These are phyloP conservation scores for Fusarium zealandicum DNA, from an alignment of 2,329 filamentous ascomycete genomes.

Conservation along the genomic window DNA sequence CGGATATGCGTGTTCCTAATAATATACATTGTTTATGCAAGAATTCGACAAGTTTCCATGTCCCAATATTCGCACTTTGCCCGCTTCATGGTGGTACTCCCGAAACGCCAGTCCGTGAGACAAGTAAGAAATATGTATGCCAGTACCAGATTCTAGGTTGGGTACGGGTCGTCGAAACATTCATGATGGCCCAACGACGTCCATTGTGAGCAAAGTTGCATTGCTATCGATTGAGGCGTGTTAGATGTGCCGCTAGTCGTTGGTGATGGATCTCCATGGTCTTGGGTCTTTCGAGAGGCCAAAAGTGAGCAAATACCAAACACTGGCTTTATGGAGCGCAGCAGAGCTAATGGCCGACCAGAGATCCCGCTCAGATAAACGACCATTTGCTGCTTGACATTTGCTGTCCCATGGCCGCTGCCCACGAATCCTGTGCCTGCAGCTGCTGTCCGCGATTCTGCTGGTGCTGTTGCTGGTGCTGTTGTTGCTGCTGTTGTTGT, in stretches of 20 bases:
- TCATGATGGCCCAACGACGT: slow-evolving; percentile 8
- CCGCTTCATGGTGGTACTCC: slow-evolving; percentile 11
- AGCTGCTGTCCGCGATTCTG: slow-evolving; percentile 31
- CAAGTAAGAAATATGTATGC: slow-evolving; percentile 26
- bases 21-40: slow-evolving; percentile 34
- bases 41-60: slow-evolving; percentile 23
- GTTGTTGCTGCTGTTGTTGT: slow-evolving; percentile 25
- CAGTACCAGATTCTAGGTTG: slow-evolving; percentile 35
- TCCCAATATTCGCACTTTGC: slow-evolving; percentile 8
- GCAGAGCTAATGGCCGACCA: slow-evolving; percentile 14
- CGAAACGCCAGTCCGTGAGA: slow-evolving; percentile 38
- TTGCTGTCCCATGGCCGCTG: slow-evolving; percentile 44
- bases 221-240: slow-evolving; percentile 7
- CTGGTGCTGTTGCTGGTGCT: slow-evolving; percentile 19
- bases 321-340: background rate
- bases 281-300: slow-evolving; percentile 16
- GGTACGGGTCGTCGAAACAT: slow-evolving; percentile 26
- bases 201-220: slow-evolving; percentile 2
- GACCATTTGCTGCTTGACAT: slow-evolving; percentile 43
- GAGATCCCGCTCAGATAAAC: slow-evolving; percentile 43
- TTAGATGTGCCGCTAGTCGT: slow-evolving; percentile 27
- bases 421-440: slow-evolving; percentile 47
- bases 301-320: slow-evolving; percentile 1
- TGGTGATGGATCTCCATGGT: slow-evolving; percentile 12
- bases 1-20: slow-evolving; percentile 22